phyloP scores from a whole-genome alignment of 78 protist genomes.

The Cavenderia fasciculata region DNA sequence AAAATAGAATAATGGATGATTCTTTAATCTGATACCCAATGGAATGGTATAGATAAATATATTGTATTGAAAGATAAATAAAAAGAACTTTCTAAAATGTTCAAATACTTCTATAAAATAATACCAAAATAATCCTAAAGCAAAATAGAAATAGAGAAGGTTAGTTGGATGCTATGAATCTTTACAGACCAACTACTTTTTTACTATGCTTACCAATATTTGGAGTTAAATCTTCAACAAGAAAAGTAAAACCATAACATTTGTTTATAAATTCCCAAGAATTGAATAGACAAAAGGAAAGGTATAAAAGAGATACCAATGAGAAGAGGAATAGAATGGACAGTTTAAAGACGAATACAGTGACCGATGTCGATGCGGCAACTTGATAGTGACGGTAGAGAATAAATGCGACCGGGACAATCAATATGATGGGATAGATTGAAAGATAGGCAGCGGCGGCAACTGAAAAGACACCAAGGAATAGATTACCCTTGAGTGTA shows the following conservation, averaged over 20 bases:
- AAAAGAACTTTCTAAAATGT: constrained; percentile 76
- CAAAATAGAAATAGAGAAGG: neutral
- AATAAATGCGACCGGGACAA: constrained; percentile 57
- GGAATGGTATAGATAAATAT: constrained; percentile 76
- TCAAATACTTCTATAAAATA: constrained; percentile 79
- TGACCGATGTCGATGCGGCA: neutral
- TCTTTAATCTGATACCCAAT: constrained; percentile 66
- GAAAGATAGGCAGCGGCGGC: constrained; percentile 30
- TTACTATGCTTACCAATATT: constrained; percentile 75
- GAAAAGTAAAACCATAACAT: constrained; percentile 55
- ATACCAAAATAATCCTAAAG: constrained; percentile 78
- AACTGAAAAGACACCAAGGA: constrained; percentile 39
- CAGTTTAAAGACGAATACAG: neutral
- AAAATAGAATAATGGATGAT: constrained; percentile 61
- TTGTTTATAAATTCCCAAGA: constrained; percentile 76
- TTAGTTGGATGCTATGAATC: neutral
- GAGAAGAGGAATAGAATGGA: neutral
- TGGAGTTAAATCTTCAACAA: constrained; percentile 78
- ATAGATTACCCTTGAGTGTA: constrained; percentile 11
- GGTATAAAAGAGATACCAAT: constrained; percentile 21
- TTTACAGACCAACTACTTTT: neutral
- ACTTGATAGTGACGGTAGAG: neutral
- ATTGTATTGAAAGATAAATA: constrained; percentile 76
- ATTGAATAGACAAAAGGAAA: constrained; percentile 25
- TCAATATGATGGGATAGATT: constrained; percentile 59